Evolutionary conservation across 2,329 filamentous ascomycete genomes (phyloP).

Genomic region (Bertia moriformis): DNA sequence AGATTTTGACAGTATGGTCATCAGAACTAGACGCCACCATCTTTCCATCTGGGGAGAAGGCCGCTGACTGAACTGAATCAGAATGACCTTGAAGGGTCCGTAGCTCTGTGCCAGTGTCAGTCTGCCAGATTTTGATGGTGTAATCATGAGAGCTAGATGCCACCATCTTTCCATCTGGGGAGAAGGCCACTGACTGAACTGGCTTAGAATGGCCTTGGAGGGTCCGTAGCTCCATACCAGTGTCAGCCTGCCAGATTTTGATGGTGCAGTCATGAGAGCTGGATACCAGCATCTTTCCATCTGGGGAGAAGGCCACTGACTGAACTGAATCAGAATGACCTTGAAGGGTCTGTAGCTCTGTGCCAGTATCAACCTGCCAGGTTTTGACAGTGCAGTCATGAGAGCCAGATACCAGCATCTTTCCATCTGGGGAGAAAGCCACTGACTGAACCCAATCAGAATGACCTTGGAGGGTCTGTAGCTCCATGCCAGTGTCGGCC

Average conservation of each 20-base stretch:
- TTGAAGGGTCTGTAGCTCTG: neutral
- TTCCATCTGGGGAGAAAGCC: neutral
- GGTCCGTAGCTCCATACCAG: neutral
- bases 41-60: constrained; percentile 8
- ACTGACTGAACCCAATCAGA: neutral
- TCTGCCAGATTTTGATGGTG: constrained; percentile 7
- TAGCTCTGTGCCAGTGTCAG: constrained; percentile 1
- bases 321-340: neutral
- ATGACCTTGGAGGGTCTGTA: neutral
- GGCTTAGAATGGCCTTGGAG: neutral
- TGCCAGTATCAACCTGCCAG: neutral
- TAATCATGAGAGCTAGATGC: constrained; percentile 1
- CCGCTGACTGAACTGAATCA: constrained; percentile 4
- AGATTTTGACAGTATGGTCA: constrained; percentile 7
- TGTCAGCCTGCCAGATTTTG: neutral
- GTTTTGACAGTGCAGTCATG: neutral
- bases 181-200: neutral
- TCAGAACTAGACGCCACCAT: constrained; percentile 6
- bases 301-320: neutral
- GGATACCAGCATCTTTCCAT: constrained; percentile 8
- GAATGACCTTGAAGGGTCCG: neutral
- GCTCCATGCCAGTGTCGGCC: neutral
- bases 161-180: neutral
- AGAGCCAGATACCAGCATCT: neutral
- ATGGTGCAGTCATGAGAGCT: constrained; percentile 3